Base-by-base conservation (phyloP, 1,284 basidiomycete genomes). In the Anthracocystis setariae region DNA sequence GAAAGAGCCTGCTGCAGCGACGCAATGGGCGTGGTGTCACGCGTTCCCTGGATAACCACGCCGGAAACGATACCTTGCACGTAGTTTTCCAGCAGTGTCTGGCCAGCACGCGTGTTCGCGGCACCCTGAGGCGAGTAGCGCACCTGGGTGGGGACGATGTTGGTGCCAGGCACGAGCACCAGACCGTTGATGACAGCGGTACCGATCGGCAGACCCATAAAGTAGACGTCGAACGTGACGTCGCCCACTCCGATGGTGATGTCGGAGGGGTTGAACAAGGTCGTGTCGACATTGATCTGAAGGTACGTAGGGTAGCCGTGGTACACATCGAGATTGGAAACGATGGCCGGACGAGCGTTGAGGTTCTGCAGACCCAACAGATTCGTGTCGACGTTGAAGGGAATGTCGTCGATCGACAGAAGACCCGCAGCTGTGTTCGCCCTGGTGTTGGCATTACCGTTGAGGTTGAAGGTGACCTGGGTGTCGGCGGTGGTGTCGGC, bases 391-490 rank as follows among this genome's bases (percentile, higher is more conserved):
- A 91, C 89, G 5, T 86, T 85, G 79, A 92, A 92, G 10, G 84
- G 84, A 67, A 92, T 90, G 64, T 86, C 86, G 29, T 82, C 18
- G 85, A 88, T 66, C 25, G 74, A 81, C 48, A 92, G 82, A n/a
- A 87, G 73, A n/a, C 91, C 91, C 50, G 91, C 87, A 5, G 89
- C 90, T 2, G 91, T 92, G n/a, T 84, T 84, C 4, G 89, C 88
- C 58, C 87, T 86, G 44, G 77, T 76, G 74, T 88, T 87, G 9
- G 89, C 89, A 17, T 83, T 74, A 18, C 90, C 90, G 20, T 87
- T 87, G 5, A 92, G 84, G 8, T 84, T 82, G 68, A 92, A 84
- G 0, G 85, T 86, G 72, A 89, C 84, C n/a, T 77, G 83, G 32
- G 80, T 80, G 4, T 85, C 85, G 17, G 85, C 83, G 0, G 90